A percentile compares a stretch with the other conserved stretches of the same genome.
phyloP scores from a whole-genome alignment of 768 basidiomycete species.

The Serpula lacrymans region DNA sequence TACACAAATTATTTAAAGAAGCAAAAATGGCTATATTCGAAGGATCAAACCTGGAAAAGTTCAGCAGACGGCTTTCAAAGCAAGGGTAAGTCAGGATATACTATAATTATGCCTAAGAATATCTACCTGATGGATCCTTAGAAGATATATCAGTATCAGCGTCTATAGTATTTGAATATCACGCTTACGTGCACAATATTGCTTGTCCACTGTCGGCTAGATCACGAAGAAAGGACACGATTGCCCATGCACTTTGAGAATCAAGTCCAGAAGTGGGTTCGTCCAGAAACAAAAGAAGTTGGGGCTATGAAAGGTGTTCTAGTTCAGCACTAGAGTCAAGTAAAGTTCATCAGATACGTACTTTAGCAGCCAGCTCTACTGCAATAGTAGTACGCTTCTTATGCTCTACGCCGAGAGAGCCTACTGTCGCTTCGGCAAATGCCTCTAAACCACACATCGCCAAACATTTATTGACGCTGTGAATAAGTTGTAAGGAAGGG shows the following conservation, averaged over 20 bases:
- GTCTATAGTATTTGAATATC: neutral
- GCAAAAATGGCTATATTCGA: neutral
- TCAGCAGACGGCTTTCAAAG: constrained; percentile 71
- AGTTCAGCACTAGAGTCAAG: neutral
- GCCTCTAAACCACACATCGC: constrained; percentile 63
- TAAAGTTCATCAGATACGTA: constrained; percentile 1
- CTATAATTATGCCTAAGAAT: neutral
- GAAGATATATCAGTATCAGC: neutral
- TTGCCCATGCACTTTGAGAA: constrained; percentile 85
- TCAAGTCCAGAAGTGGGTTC: constrained; percentile 89
- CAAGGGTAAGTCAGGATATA: too few relatives aligned
- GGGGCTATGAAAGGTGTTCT: constrained; percentile 42
- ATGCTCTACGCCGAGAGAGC: constrained; percentile 64
- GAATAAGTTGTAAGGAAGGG: neutral
- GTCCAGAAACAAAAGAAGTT: constrained; percentile 79
- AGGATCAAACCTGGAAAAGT: constrained; percentile 57
- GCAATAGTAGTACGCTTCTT: constrained; percentile 83
- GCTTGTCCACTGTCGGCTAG: constrained; percentile 82
- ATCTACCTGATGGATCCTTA: constrained; percentile 44
- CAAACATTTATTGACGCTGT: constrained; percentile 53
- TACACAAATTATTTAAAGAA: constrained; percentile 9
- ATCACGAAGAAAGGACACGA: constrained; percentile 68
- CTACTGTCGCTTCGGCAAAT: constrained; percentile 66
- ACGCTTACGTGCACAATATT: constrained; percentile 79
- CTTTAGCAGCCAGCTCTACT: constrained; percentile 82